Base-by-base conservation (phyloP, 768 basidiomycete species). In the Crepidotus variabilis region DNA sequence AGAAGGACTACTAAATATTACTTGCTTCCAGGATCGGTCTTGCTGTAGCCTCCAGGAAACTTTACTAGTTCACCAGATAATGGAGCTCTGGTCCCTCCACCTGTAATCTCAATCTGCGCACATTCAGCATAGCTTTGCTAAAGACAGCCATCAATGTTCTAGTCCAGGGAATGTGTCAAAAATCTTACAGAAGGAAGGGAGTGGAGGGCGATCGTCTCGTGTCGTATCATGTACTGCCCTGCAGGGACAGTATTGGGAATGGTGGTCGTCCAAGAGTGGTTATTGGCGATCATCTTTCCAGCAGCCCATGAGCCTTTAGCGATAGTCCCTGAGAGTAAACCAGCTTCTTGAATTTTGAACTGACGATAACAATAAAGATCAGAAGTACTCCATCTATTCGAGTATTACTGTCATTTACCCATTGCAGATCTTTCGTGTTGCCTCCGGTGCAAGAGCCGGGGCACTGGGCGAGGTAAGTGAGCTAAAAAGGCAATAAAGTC, bases 41-140 rank as follows among this genome's bases (percentile, higher is more conserved):
- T 70, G 34, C 69, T 72, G 64, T 80, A 80, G 2, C 64, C 78
- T 20, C 77, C 78, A n/a, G 78, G 78, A 72, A 78, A 78, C 6
- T 69, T 66, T 22, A 80, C 77, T 46, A 81, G 79, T 58, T 83
- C 72, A 32, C 69, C 70, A 20, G 71, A 54, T 2, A 74, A 73
- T 0, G 78, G 78, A 1, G 72, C 71, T 9, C 69, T 59, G 52
- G 59, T 69, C 7, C 78, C 78, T 28, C 77, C 75, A 28, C 72
- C 73, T 21, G 72, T 74, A 55, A 79, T 77, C 28, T 61, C 56
- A 21, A 78, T 67, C 60, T 79, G 78, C 13, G 78, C 78, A 52
- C 78, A 78, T 63, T 86, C 83, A 0, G 87, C 85, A 64, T 90
- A 90, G 68, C 89, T 82, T 78, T 90, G 84, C 68, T 83, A 67